These are phyloP conservation scores for Phialophora chinensis DNA, from an alignment of 2,329 filamentous ascomycete genomes.

Conservation along the genomic window DNA sequence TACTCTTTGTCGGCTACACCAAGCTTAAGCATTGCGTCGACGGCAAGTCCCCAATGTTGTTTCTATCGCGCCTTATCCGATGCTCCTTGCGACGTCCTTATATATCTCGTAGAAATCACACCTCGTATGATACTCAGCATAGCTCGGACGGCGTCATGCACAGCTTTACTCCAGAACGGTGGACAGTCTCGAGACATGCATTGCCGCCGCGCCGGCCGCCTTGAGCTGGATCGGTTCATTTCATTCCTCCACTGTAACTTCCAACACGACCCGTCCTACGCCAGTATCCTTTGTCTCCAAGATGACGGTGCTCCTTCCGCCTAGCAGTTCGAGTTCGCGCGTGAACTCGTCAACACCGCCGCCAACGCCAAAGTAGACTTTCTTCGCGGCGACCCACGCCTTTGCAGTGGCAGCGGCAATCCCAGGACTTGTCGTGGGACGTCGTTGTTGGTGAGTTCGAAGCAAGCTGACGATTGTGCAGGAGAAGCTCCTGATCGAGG, in stretches of 20 bases:
- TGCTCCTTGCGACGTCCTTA: background rate
- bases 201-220: background rate
- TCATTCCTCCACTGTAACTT: constrained; percentile 40
- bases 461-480: constrained; percentile 60
- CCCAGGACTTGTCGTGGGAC: background rate
- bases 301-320: constrained; percentile 36
- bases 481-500: constrained; percentile 60
- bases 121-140: background rate
- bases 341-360: constrained; percentile 68
- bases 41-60: no score
- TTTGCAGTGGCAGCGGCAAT: constrained; percentile 42
- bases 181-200: background rate
- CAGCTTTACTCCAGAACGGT: background rate
- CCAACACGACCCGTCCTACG: constrained; percentile 52
- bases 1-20: background rate
- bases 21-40: background rate
- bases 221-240: background rate
- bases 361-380: constrained; percentile 70
- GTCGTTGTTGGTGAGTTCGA: constrained; percentile 42
- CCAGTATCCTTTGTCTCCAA: constrained; percentile 51
- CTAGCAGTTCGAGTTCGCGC: constrained; percentile 36
- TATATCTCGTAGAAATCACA: background rate
- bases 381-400: constrained; percentile 67
- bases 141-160: background rate
- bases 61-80: background rate